A percentile compares a stretch with the other conserved stretches of the same genome.
These are phyloP conservation scores for Trichosporon inkin DNA, from an alignment of 1,284 basidiomycete genomes.

Conservation along the genomic window DNA sequence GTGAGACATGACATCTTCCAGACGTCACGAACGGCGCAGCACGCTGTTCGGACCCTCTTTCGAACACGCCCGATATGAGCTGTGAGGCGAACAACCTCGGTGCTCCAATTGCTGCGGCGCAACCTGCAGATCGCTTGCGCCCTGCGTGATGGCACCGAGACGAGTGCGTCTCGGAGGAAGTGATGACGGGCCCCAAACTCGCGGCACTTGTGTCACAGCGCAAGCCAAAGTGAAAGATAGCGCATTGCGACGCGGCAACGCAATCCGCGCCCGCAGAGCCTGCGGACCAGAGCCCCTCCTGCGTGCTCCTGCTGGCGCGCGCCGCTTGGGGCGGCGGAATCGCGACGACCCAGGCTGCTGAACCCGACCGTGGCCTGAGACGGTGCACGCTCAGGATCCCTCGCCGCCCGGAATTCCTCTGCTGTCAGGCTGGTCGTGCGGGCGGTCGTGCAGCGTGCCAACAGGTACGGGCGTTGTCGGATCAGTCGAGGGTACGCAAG, in stretches of 20 bases:
- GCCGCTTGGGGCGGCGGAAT: too few species aligned
- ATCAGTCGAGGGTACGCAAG: not conserved
- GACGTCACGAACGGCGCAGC: slow-evolving; percentile 5
- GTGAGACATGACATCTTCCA: not conserved
- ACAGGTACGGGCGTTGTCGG: slow-evolving; percentile 4
- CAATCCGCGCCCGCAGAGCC: too few species aligned
- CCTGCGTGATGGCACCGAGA: not conserved
- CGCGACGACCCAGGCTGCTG: too few species aligned
- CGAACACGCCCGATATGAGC: not conserved
- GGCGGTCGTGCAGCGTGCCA: too few species aligned
- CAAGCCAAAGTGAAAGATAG: too few species aligned
- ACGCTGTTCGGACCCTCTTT: slow-evolving; percentile 5
- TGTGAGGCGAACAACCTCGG: not conserved
- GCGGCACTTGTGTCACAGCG: not conserved
- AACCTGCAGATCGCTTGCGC: not conserved
- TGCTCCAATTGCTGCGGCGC: not conserved
- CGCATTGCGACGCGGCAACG: too few species aligned
- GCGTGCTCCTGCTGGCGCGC: too few species aligned
- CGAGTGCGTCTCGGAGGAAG: not conserved
- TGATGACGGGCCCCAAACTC: not conserved
- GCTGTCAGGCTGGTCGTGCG: too few species aligned
- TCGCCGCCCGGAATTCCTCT: too few species aligned
- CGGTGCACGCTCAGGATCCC: too few species aligned
- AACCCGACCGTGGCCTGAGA: too few species aligned
- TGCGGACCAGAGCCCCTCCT: too few species aligned